Evolutionary conservation across 495 filamentous ascomycete genomes (phyloP).

Genomic region (Thermothielavioides terrestris): DNA sequence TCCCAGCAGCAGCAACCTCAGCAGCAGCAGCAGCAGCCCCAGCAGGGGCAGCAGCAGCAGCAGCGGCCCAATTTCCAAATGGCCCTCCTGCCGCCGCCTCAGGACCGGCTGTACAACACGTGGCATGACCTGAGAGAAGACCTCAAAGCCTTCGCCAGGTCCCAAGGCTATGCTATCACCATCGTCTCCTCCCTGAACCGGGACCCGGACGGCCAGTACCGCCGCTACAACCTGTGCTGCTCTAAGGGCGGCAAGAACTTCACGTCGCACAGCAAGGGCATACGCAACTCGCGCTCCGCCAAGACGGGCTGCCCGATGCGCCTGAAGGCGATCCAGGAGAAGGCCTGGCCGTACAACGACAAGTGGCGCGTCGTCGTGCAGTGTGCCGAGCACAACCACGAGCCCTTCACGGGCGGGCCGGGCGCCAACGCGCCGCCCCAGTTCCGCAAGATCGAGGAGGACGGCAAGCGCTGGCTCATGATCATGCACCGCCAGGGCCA

Average conservation of each 20-base stretch:
- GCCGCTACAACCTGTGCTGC: conserved; percentile 31
- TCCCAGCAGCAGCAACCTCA: conserved; percentile 14
- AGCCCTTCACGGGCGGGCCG: conserved; percentile 28
- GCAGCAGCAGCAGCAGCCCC: conserved; percentile 8
- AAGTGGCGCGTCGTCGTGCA: conserved; percentile 31
- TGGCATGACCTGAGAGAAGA: conserved; percentile 20
- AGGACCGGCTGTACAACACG: conserved; percentile 26
- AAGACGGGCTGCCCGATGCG: conserved; percentile 32
- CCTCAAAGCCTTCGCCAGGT: conserved; percentile 24
- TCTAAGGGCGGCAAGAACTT: conserved; percentile 30
- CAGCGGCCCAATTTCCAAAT: conserved; percentile 28
- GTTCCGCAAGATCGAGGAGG: conserved; percentile 31
- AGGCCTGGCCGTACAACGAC: conserved; percentile 28
- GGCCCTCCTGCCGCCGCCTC: conserved; percentile 26
- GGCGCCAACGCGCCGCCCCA: conserved; percentile 24
- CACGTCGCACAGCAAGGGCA: conserved; percentile 24
- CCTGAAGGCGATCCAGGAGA: conserved; percentile 28
- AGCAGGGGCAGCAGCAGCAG: conserved; percentile 3
- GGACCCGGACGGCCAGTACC: conserved; percentile 24
- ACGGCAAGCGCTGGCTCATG: conserved; percentile 28
- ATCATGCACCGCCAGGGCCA: conserved; percentile 32
- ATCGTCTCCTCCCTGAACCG: conserved; percentile 29
- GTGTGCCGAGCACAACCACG: conserved; percentile 30
- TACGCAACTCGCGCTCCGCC: conserved; percentile 21
- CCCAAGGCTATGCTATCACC: conserved; percentile 27